A percentile compares a stretch with the other conserved stretches of the same genome.
Evolutionary conservation across 495 filamentous ascomycete genomes (phyloP).

Genomic region (Aspergillus panamensis): DNA sequence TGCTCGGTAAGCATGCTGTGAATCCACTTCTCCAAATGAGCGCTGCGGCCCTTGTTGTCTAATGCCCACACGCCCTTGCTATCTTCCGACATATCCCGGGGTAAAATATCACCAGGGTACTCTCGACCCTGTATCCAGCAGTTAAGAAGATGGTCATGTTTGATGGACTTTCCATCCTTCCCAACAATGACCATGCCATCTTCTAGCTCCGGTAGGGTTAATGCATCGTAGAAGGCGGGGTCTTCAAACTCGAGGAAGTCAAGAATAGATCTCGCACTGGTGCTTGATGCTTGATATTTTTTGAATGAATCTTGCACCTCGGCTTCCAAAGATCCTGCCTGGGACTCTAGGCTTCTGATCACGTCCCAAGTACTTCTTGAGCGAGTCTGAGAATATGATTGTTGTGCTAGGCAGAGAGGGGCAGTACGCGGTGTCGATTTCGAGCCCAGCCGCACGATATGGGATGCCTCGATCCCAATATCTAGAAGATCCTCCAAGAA

Average conservation of each 20-base stretch:
- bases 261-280: slow-evolving; percentile 38
- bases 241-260: slow-evolving; percentile 65
- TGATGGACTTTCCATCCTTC: slow-evolving; percentile 32
- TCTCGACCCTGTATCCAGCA: slow-evolving; percentile 52
- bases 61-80: slow-evolving; percentile 53
- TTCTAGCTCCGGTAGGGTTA: slow-evolving; percentile 44
- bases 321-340: slow-evolving; percentile 20
- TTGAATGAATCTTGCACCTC: slow-evolving; percentile 24
- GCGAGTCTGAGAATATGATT: slow-evolving; percentile 18
- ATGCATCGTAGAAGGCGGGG: slow-evolving; percentile 52
- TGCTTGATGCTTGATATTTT: slow-evolving; percentile 19
- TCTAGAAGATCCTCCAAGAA: slow-evolving; percentile 66
- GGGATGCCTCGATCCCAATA: slow-evolving; percentile 51
- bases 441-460: slow-evolving; percentile 65
- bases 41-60: slow-evolving; percentile 30
- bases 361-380: slow-evolving; percentile 32
- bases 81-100: neutral
- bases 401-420: slow-evolving; percentile 49
- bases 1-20: slow-evolving; percentile 48
- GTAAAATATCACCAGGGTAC: slow-evolving; percentile 23
- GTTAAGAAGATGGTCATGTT: slow-evolving; percentile 50
- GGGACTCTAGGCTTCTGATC: slow-evolving; percentile 36
- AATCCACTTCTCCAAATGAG: slow-evolving; percentile 45
- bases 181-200: slow-evolving; percentile 43
- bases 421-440: slow-evolving; percentile 54